Percentiles rank a stretch among this genome's conserved stretches.
These are phyloP conservation scores for Micractinium sp. DNA, from an alignment of 139 green algal species.

Conservation along the genomic window DNA sequence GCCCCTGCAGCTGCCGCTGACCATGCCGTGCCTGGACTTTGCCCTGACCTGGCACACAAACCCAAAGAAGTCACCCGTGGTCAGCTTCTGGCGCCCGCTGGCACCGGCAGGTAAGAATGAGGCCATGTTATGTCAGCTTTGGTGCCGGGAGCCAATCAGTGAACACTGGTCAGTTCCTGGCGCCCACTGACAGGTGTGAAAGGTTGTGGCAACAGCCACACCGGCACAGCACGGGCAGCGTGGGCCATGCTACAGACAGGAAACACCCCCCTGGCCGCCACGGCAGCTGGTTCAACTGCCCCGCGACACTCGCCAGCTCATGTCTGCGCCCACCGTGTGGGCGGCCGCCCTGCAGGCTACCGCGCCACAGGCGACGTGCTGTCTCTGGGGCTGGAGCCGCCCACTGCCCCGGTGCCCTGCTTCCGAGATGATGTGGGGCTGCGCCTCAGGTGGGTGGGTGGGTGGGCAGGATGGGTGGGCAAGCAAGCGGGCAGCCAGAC, in stretches of 20 bases:
- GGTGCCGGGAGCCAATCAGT: too few relatives aligned
- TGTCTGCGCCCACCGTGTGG: not conserved
- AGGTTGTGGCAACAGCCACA: too few relatives aligned
- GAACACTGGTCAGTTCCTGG: too few relatives aligned
- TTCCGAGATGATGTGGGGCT: slow-evolving; percentile 64
- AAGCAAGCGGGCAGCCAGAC: not conserved
- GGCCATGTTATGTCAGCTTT: not conserved
- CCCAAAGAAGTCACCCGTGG: slow-evolving; percentile 39
- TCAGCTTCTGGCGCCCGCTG: slow-evolving; percentile 76
- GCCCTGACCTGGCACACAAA: slow-evolving; percentile 60
- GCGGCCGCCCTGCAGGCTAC: slow-evolving; percentile 57
- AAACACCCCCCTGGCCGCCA: too few relatives aligned
- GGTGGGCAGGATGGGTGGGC: not conserved
- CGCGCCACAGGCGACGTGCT: slow-evolving; percentile 75
- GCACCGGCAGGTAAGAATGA: slow-evolving; percentile 32
- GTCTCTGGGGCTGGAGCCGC: slow-evolving; percentile 68
- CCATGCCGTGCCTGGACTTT: slow-evolving; percentile 65
- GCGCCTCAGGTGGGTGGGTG: slow-evolving; percentile 4
- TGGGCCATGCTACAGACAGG: too few relatives aligned
- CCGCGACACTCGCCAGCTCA: not conserved
- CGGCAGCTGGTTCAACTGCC: not conserved
- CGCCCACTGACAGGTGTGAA: too few relatives aligned
- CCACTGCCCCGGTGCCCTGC: slow-evolving; percentile 65
- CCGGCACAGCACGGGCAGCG: too few relatives aligned
- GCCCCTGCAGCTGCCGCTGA: slow-evolving; percentile 53